These are phyloP conservation scores for Garcia nutans DNA, from an alignment of 345 rosid genomes.

Conservation along the genomic window DNA sequence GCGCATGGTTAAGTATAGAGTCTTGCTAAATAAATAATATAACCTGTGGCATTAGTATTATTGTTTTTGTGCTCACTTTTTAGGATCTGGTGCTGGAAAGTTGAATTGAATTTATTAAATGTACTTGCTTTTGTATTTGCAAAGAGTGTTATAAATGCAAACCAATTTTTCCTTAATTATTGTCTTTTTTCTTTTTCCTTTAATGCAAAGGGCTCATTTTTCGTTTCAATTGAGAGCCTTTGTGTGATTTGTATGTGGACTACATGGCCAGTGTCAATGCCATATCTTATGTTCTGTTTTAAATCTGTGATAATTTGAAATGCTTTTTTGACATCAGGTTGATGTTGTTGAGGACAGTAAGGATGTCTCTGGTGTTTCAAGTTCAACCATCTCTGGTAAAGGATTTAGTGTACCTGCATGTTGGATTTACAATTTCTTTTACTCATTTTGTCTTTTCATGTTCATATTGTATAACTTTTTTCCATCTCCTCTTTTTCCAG, in stretches of 20 bases:
- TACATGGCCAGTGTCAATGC: background rate
- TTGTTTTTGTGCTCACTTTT: background rate
- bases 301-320: constrained; percentile 10
- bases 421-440: constrained; percentile 22
- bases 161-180: background rate
- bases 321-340: constrained; percentile 44
- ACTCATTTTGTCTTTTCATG: background rate
- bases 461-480: background rate
- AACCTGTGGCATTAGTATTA: background rate
- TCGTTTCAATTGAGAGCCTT: background rate
- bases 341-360: constrained; percentile 26
- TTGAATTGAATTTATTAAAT: background rate
- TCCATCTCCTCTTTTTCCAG: constrained; percentile 42
- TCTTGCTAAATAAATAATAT: too few relatives aligned
- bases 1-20: background rate
- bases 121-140: background rate
- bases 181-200: background rate
- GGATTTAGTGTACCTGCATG: constrained; percentile 34
- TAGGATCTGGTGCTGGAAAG: background rate
- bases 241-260: background rate
- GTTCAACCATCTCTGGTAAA: constrained; percentile 35
- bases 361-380: constrained; percentile 31
- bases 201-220: background rate
- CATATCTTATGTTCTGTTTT: background rate
- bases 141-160: background rate